Percentiles rank a stretch among this genome's conserved stretches.
Conservation (phyloP, 805 yeast species). For the Clavispora asparagi region DNA sequence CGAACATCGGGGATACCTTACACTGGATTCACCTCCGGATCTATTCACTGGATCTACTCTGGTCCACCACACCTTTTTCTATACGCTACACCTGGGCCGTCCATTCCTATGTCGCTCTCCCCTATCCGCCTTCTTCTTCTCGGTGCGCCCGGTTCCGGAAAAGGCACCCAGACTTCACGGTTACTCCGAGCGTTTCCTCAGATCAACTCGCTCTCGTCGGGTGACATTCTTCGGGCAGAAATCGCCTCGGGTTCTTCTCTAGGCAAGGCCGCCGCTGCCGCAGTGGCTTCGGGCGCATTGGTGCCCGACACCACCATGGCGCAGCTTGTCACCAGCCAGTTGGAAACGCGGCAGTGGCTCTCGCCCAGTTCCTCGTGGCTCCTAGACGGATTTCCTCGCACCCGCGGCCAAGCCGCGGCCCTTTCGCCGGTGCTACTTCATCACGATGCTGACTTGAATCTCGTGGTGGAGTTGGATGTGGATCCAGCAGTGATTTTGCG, state of each 20-base stretch:
- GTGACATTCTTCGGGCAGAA: conserved; percentile 73
- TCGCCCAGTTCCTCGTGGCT: conserved; percentile 53
- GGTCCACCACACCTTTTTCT: too few relatives aligned
- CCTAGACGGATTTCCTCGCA: conserved; percentile 91
- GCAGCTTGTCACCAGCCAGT: conserved; percentile 46
- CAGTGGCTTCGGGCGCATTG: conserved; percentile 59
- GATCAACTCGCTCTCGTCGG: conserved; percentile 67
- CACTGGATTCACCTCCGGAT: too few relatives aligned
- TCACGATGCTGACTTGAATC: conserved; percentile 45
- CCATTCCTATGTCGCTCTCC: not conserved
- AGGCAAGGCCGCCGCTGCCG: conserved; percentile 52
- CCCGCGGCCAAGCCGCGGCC: conserved; percentile 61
- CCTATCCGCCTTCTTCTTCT: conserved; percentile 67
- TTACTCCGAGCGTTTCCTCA: conserved; percentile 50
- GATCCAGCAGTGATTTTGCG: conserved; percentile 79
- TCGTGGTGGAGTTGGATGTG: conserved; percentile 83
- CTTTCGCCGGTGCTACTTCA: conserved; percentile 42
- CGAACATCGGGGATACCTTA: too few relatives aligned
- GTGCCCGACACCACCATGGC: conserved; percentile 74
- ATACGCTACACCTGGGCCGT: too few relatives aligned
- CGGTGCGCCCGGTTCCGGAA: conserved; percentile 96
- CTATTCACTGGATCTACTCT: too few relatives aligned
- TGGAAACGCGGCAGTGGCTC: conserved; percentile 41
- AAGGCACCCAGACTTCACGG: conserved; percentile 80
- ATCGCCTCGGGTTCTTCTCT: conserved; percentile 49